Evolutionary conservation across 2,329 filamentous ascomycete species (phyloP).

Genomic region (Cyphellophora attinorum): DNA sequence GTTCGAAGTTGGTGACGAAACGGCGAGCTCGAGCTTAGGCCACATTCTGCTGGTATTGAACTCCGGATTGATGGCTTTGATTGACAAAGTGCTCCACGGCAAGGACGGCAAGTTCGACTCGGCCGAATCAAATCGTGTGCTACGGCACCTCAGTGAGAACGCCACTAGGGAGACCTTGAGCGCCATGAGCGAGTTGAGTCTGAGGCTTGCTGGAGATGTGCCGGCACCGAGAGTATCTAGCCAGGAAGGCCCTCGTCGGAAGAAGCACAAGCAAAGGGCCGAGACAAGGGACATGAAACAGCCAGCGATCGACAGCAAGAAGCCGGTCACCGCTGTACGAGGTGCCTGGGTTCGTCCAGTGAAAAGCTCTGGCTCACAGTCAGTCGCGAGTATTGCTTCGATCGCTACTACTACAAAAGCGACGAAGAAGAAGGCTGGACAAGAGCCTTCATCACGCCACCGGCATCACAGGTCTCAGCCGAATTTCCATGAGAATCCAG

Average conservation of each 20-base stretch:
- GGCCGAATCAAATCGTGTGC: conserved; percentile 6
- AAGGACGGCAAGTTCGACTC: conserved; percentile 8
- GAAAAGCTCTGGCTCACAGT: conserved; percentile 7
- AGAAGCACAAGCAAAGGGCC: conserved; percentile 1
- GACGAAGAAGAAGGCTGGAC: background rate
- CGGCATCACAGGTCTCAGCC: background rate
- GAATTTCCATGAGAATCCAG: background rate
- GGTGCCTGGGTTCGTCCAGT: no score
- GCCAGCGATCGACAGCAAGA: no score
- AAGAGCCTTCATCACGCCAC: background rate
- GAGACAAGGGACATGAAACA: background rate
- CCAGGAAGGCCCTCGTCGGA: conserved; percentile 2
- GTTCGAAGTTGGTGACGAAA: conserved; percentile 17
- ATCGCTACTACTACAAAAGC: conserved; percentile 4
- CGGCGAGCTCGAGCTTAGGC: conserved; percentile 16
- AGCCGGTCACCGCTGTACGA: no score
- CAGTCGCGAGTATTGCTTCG: conserved; percentile 15
- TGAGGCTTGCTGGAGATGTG: conserved; percentile 12
- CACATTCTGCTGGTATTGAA: conserved; percentile 19
- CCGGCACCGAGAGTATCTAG: background rate
- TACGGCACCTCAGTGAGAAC: conserved; percentile 16
- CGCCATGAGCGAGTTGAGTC: conserved; percentile 17
- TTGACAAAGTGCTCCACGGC: conserved; percentile 13
- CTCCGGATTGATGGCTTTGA: conserved; percentile 18
- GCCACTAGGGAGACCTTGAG: conserved; percentile 19